These are phyloP conservation scores for Venturia nashicola DNA, from an alignment of 2,329 filamentous ascomycete species.

Conservation along the genomic window DNA sequence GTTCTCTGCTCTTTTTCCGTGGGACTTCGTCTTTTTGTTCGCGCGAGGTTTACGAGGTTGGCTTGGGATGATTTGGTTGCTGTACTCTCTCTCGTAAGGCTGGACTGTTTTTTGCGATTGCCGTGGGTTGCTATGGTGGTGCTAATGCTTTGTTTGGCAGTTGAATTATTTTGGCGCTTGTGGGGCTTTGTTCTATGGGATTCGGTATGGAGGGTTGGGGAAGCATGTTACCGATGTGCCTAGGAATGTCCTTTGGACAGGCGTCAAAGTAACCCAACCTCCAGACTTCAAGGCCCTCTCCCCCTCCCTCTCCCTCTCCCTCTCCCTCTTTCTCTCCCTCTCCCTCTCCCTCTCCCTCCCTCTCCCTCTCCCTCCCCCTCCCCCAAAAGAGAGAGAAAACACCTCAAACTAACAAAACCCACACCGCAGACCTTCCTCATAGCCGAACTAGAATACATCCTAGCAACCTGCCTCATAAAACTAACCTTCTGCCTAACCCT, in stretches of 20 bases:
- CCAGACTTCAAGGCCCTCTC: no score
- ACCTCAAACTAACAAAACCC: no score
- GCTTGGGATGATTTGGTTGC: background rate
- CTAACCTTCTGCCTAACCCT: background rate
- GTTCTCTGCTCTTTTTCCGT: background rate
- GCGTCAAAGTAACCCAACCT: background rate
- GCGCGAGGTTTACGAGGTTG: background rate
- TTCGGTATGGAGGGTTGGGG: background rate
- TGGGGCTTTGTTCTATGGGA: background rate
- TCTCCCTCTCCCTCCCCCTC: no score
- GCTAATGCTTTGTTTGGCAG: background rate
- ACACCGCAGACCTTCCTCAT: background rate
- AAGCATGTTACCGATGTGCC: background rate
- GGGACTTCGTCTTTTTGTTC: background rate
- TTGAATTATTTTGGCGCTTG: background rate
- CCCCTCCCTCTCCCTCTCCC: no score
- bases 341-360: no score
- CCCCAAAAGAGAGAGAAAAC: no score
- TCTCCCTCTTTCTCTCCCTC: no score
- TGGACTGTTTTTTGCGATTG: no score
- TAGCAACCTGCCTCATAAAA: background rate
- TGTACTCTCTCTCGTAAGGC: background rate
- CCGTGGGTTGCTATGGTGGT: no score
- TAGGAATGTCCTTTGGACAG: background rate
- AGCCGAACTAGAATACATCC: background rate